Base-by-base conservation (phyloP, 495 filamentous ascomycete species). In the Jackrogersella multiformis region DNA sequence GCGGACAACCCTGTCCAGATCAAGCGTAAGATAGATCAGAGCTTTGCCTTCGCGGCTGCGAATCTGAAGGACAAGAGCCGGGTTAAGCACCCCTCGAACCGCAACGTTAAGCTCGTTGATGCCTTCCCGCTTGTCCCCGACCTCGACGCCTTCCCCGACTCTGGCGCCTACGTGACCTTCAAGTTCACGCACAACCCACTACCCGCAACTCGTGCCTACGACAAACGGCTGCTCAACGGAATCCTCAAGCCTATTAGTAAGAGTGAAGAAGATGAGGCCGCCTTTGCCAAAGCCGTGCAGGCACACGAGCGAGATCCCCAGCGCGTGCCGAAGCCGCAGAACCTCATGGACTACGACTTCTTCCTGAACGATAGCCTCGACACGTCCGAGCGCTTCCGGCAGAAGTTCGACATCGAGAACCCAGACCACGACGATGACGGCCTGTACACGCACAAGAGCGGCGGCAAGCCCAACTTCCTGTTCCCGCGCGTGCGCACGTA, bases 151-250 rank as follows among this genome's bases (percentile, higher is more conserved):
- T 89, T 94, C 72, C 90, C 93, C n/a, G 92, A 97, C 74, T 88
- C 87, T 23, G 92, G 92, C 56, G 88, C 89, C 13, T 97, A 92
- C 75, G 87, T 96, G 59, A 86, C 94, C 9, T 87, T 93, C 77
- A 97, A 98, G 66, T 97, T 97, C 78, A 82, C 85, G 38, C 92
- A 89, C 45, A 92, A 94, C 60, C 94, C 95, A 0, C 84, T 93
- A 6, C 77, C 82, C 32, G 74, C 83, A 15, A 80, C 81, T 9
- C 74, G 78, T 21, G 74, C 70, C 44, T 93, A 94, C 73, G 95
- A 98, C 74, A 82, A 83, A 44, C 89, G 96, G 30, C 86, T 98
- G 60, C 91, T 96, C 61, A 85, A 89, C 35, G 91, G 87, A 60
- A 77, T 99, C 39, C 82, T 99, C 52, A 86, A 87, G 41, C 94